These are phyloP conservation scores for Chaetomium sp. DNA, from an alignment of 2,329 filamentous ascomycete species.

Conservation along the genomic window DNA sequence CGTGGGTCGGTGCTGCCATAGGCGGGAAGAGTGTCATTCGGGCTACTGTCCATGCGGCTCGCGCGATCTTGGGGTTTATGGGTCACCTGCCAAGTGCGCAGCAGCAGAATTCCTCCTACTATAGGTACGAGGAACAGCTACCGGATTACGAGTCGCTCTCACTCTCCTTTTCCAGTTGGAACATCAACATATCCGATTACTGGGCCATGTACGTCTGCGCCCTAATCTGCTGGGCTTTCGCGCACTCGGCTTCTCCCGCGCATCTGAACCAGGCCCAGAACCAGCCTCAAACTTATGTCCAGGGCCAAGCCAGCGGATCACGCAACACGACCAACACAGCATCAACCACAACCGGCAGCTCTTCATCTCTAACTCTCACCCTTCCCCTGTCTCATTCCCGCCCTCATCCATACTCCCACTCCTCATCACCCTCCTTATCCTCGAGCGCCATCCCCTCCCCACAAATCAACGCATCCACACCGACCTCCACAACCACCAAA, in stretches of 20 bases:
- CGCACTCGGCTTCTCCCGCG: slow-evolving; percentile 28
- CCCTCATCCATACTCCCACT: no score
- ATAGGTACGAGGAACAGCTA: neutral
- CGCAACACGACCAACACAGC: no score
- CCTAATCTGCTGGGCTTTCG: slow-evolving; percentile 54
- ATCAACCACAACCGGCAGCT: no score
- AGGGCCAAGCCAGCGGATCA: no score
- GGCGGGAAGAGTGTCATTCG: slow-evolving; percentile 38
- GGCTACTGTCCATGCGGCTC: slow-evolving; percentile 45
- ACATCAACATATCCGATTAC: slow-evolving; percentile 42
- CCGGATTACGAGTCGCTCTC: neutral
- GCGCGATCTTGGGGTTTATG: slow-evolving; percentile 41
- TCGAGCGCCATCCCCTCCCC: no score
- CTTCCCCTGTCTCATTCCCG: no score
- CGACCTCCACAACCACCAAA: no score
- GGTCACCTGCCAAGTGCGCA: neutral
- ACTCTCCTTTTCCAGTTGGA: slow-evolving; percentile 15
- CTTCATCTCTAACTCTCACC: no score
- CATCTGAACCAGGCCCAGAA: no score
- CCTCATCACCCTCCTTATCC: no score
- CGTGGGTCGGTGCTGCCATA: slow-evolving; percentile 32
- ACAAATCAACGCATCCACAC: no score
- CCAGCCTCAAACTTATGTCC: no score
- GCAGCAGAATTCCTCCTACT: neutral
- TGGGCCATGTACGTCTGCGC: slow-evolving; percentile 52